Percentiles rank a stretch among this genome's conserved stretches.
Conservation (phyloP, 208 protist species). For the Phytomonas sp. region DNA sequence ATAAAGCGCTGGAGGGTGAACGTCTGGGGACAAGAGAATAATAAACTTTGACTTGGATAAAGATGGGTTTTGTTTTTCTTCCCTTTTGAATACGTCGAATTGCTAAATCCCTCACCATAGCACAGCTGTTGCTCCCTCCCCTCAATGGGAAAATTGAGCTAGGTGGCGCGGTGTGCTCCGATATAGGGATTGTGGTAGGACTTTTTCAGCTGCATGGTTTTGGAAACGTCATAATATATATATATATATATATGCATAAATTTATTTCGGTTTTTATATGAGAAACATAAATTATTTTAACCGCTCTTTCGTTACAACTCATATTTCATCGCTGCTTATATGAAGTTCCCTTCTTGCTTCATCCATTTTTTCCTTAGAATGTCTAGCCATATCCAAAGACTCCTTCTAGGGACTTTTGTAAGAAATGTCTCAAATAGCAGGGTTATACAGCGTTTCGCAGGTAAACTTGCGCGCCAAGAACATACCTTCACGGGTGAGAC, state of each 20-base stretch:
- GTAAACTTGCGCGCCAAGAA: conserved; percentile 37
- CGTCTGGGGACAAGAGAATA: background rate
- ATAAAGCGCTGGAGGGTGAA: background rate
- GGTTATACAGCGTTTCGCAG: conserved; percentile 35
- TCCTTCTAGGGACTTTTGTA: conserved; percentile 14
- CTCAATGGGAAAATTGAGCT: background rate
- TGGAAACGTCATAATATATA: background rate
- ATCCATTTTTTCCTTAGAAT: background rate
- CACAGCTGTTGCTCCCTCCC: background rate
- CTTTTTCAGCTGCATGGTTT: background rate
- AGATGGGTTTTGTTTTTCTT: background rate
- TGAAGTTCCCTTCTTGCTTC: background rate
- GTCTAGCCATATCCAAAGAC: background rate
- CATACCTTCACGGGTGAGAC: conserved; percentile 25
- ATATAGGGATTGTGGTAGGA: background rate
- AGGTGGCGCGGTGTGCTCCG: background rate
- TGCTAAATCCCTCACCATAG: background rate
- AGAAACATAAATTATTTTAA: background rate
- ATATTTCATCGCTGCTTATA: background rate
- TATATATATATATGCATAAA: background rate
- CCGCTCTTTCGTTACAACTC: background rate
- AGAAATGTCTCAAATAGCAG: conserved; percentile 24
- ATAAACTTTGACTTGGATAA: background rate
- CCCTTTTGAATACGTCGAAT: background rate
- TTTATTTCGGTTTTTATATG: background rate